phyloP scores from a whole-genome alignment of 106 monocot genomes.

The Dioscorea zingiberensis region DNA sequence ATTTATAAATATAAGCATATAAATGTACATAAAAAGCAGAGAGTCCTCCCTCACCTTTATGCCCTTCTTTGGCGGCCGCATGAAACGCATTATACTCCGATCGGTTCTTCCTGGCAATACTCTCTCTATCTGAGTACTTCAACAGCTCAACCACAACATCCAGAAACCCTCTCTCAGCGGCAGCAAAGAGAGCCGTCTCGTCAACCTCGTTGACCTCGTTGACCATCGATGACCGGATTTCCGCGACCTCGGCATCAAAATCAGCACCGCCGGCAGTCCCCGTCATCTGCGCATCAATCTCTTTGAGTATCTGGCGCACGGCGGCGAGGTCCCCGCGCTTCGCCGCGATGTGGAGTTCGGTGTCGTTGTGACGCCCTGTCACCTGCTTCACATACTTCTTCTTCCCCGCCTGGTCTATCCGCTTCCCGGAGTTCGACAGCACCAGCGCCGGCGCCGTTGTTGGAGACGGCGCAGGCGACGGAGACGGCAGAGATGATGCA shows the following conservation, averaged over 20 bases:
- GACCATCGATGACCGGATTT: constrained; percentile 36
- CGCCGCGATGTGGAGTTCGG: constrained; percentile 49
- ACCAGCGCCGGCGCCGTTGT: constrained; percentile 28
- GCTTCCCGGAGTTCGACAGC: constrained; percentile 26
- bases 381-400: constrained; percentile 61
- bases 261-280: constrained; percentile 22
- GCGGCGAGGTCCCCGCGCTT: constrained; percentile 34
- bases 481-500: background rate
- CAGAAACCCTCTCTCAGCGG: constrained; percentile 42
- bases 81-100: constrained; percentile 63
- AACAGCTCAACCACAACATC: constrained; percentile 63
- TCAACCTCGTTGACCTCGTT: constrained; percentile 54
- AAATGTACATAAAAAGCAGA: too few species aligned
- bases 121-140: constrained; percentile 45
- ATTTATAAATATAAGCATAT: too few species aligned
- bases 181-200: constrained; percentile 55
- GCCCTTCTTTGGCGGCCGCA: constrained; percentile 55
- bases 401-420: constrained; percentile 16
- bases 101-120: constrained; percentile 38
- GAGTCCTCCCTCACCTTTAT: constrained; percentile 18
- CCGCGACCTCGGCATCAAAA: constrained; percentile 40
- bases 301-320: constrained; percentile 25
- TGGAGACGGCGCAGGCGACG: constrained; percentile 11
- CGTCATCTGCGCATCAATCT: constrained; percentile 42
- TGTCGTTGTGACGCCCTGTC: constrained; percentile 51